Conservation (phyloP, 306 rosid genomes). For the Cotoneaster glaucophyllus region DNA sequence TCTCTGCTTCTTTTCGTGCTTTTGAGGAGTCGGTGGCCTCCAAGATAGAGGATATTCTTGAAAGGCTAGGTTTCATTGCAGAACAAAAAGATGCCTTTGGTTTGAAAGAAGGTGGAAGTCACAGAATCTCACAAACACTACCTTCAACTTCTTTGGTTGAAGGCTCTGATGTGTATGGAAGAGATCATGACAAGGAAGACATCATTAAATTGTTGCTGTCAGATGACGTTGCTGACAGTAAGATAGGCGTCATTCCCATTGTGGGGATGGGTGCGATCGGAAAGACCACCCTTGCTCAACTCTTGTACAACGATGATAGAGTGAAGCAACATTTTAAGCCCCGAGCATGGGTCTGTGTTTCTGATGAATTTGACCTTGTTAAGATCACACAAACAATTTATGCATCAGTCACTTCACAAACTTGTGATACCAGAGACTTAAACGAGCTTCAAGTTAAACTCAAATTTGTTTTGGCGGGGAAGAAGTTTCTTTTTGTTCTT, state of each 20-base stretch:
- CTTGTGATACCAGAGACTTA: not conserved
- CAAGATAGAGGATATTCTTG: no score
- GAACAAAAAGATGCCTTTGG: not conserved
- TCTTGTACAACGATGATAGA: not conserved
- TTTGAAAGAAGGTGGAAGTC: not conserved
- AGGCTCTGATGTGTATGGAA: not conserved
- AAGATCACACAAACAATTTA: no score
- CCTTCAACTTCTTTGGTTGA: not conserved
- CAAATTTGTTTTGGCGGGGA: not conserved
- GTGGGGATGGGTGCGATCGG: not conserved
- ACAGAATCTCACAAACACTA: not conserved
- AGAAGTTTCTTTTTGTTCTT: not conserved
- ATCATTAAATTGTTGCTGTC: not conserved
- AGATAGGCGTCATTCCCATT: not conserved
- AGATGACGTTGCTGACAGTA: not conserved
- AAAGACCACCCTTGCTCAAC: not conserved
- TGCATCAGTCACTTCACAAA: not conserved
- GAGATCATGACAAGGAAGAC: not conserved
- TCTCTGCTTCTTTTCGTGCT: no score
- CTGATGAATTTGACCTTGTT: no score
- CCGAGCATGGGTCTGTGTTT: not conserved
- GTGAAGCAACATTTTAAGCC: not conserved
- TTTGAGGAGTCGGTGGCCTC: no score
- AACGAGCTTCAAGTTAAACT: not conserved
- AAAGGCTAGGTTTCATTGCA: no score